Evolutionary conservation across 305 asterid species (phyloP).

Genomic region (Caryopteris hybrid): DNA sequence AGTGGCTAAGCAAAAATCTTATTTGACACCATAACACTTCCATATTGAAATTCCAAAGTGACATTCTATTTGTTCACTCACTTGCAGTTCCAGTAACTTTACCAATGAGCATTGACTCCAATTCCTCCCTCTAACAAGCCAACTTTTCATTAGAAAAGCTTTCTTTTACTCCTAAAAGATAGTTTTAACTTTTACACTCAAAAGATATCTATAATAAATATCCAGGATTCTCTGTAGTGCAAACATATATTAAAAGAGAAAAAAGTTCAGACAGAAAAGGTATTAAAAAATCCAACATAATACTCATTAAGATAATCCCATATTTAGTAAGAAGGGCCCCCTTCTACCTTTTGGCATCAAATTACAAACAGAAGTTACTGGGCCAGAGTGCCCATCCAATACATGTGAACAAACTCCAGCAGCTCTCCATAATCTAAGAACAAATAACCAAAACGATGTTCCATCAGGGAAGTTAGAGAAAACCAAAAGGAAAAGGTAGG

Average conservation of each 20-base stretch:
- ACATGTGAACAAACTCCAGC: conserved; percentile 75
- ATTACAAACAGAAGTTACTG: conserved; percentile 70
- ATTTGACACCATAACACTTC: not conserved
- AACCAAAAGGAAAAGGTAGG: not conserved
- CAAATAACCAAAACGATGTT: conserved; percentile 18
- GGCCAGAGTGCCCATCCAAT: conserved; percentile 82
- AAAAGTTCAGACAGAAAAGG: too few relatives aligned
- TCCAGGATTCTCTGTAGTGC: not conserved
- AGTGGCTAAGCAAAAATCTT: not conserved
- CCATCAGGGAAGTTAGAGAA: conserved; percentile 6
- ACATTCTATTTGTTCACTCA: not conserved
- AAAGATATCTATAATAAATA: not conserved
- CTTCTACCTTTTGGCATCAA: conserved; percentile 54
- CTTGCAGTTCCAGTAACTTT: too few relatives aligned
- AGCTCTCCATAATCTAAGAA: conserved; percentile 77
- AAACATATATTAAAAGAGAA: too few relatives aligned
- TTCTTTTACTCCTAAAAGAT: too few relatives aligned
- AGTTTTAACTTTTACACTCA: too few relatives aligned
- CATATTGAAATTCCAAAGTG: not conserved
- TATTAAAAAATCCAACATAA: too few relatives aligned
- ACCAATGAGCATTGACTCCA: too few relatives aligned
- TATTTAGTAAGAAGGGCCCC: not conserved
- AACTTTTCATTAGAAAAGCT: too few relatives aligned
- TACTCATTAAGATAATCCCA: not conserved
- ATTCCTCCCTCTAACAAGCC: too few relatives aligned